Base-by-base conservation (phyloP, 768 basidiomycete species). In the Tylopilus plumbeoviolaceoides region DNA sequence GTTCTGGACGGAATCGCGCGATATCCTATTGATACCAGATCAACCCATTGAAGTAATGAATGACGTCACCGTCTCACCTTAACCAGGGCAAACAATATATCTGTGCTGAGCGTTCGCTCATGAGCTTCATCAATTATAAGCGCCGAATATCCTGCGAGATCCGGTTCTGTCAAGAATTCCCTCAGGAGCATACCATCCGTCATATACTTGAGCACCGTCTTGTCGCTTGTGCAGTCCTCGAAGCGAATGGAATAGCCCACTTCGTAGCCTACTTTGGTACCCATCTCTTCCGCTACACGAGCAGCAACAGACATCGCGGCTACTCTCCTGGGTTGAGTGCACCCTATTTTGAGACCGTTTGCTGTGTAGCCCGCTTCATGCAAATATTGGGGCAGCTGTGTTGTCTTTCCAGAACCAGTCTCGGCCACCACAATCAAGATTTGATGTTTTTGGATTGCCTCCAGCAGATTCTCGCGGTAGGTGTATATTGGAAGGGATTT, bases 191-290 rank as follows among this genome's bases (percentile, higher is more conserved):
- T 98, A 31, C 97, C 97, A 65, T 99, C 97, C 41, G 97, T 99
- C 97, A 99, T 97, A 72, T 99, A 99, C 72, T 99, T 98, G 64
- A 99, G 77, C 41, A 95, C 88, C 5, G 97, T 99, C 76, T 97
- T 98, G 77, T 98, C 94, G 75, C 92, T 97, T 18, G 97, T 99
- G 70, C 94, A 97, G 70, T 99, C 97, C 72, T 99, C 97, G 73
- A 99, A 99, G 30, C 97, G 91, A 61, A 99, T 99, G 31, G 95
- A 95, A 71, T 99, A 99, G n/a, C 97, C 97, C 46, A 99, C 97
- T 73, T 98, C 95, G 61, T 95, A 91, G 10, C 97, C 97, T 38
- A 99, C 86, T 70, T 98, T 89, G 4, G 86, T 89, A 8, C 95
- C 97, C 87, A 98, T 94, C 73, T 99, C 97, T 56, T 98, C 97